Evolutionary conservation across 352 stramenopile genomes (phyloP), one percentile per base, ranked within the genome.

Genomic region (Blastocystis hominis): DNA sequence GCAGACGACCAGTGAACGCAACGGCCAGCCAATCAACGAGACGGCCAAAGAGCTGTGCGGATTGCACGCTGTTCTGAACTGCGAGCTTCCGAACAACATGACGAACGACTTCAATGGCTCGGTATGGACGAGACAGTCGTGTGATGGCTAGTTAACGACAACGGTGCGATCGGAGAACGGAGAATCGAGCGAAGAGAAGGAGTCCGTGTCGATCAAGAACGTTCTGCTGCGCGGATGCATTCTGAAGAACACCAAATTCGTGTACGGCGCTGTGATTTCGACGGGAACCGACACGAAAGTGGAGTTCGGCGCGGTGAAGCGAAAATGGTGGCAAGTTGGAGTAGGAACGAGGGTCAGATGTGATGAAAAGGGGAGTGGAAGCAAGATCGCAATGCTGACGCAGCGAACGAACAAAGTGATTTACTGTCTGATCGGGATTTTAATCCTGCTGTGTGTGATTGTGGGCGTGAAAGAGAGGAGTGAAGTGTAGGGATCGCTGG

Each of bases 221-320:
- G 90, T 97, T 9, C 92, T 98, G 42, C 87, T 98, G 30, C 93
- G 95, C 54, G 94, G 94, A 6, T 96, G 92, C 46, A 93, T 94
- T 34, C 93, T 98, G 34, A 92, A 93, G 5, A 98, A 97, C 89
- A 97, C 94, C 1, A 92, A 96, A 42, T 96, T 91, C 92, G 90
- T 95, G 9, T 91, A 95, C 50, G 94, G 94, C 5, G 69, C 98
- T 13, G 95, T 97, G 13, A 89, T 97, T 53, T 97, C 97, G 90
- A 97, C 95, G 7, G 94, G 95, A 62, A 91, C 91, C 62, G 94
- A 97, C 75, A 97, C 94, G 15, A 97, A 97, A 79, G 94, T 97
- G 86, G 89, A 95, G 91, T 91, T 94, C 88, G 94, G 91, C 72
- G 90, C 91, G 24, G 40, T 13, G 66, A 54, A 55, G 40, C n/a